These are phyloP conservation scores for Astrothelium subdiscretum DNA, from an alignment of 495 filamentous ascomycete species.

Conservation along the genomic window DNA sequence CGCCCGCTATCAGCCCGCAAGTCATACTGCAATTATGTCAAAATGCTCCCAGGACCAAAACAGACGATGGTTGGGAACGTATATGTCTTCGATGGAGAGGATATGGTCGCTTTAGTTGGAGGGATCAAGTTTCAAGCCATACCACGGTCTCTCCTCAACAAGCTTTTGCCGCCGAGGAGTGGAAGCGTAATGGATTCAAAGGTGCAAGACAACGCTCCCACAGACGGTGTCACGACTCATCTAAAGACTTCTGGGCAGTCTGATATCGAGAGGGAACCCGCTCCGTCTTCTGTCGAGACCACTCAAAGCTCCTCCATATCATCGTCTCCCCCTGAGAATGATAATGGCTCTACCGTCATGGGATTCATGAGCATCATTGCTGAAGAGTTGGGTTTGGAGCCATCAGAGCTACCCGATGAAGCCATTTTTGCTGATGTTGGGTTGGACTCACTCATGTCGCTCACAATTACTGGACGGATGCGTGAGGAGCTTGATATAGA, in stretches of 20 bases:
- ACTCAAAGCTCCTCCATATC: no score
- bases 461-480: slow-evolving; percentile 6
- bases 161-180: slow-evolving; percentile 7
- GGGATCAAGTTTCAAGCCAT: slow-evolving; percentile 9
- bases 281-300: slow-evolving; percentile 6
- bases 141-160: slow-evolving; percentile 5
- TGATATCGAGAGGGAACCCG: no score
- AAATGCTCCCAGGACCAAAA: slow-evolving; percentile 2
- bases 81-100: slow-evolving; percentile 13
- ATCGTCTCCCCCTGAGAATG: no score
- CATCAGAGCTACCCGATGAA: slow-evolving; percentile 6
- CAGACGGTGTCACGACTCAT: no score
- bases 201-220: no score
- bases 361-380: no score
- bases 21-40: slow-evolving; percentile 24
- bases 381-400: slow-evolving; percentile 8
- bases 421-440: slow-evolving; percentile 9
- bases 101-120: slow-evolving; percentile 1
- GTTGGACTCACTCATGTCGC: slow-evolving; percentile 13
- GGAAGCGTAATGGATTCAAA: no score
- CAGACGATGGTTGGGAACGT: slow-evolving; percentile 7
- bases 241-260: no score
- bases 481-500: not conserved
- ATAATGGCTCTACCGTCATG: no score
- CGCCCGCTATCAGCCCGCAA: slow-evolving; percentile 20